These are phyloP conservation scores for Colletotrichum paranaense DNA, from an alignment of 2,329 filamentous ascomycete species.

Conservation along the genomic window DNA sequence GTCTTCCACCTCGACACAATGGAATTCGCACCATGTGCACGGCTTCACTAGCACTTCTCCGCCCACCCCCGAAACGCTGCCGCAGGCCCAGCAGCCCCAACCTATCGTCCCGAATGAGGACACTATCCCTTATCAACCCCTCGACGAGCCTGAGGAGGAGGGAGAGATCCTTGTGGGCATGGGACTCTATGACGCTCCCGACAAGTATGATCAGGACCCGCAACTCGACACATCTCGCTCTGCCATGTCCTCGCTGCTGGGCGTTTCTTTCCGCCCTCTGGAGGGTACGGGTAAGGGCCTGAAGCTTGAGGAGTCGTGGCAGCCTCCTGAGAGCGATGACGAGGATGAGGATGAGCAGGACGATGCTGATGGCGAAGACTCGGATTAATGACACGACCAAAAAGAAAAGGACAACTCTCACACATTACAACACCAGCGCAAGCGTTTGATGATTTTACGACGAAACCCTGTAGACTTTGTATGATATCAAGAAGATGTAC, in stretches of 20 bases:
- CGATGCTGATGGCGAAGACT: slow-evolving; percentile 47
- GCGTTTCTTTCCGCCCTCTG: slow-evolving; percentile 55
- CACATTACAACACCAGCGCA: slow-evolving; percentile 7
- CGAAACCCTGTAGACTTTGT: slow-evolving; percentile 30
- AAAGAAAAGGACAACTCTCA: not conserved
- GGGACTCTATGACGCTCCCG: slow-evolving; percentile 82
- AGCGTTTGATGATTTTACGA: slow-evolving; percentile 22
- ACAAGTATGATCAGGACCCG: slow-evolving; percentile 62
- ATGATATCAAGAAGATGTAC: slow-evolving; percentile 18
- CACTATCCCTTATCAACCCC: slow-evolving; percentile 58
- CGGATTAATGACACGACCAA: slow-evolving; percentile 17
- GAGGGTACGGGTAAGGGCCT: slow-evolving; percentile 76
- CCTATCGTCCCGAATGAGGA: slow-evolving; percentile 60
- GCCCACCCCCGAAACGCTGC: slow-evolving; percentile 69
- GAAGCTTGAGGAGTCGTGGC: slow-evolving; percentile 85
- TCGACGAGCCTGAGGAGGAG: slow-evolving; percentile 65
- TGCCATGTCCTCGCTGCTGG: slow-evolving; percentile 65
- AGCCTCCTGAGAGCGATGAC: slow-evolving; percentile 72
- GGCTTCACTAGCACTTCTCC: slow-evolving; percentile 63
- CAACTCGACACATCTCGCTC: slow-evolving; percentile 65
- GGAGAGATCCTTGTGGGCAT: slow-evolving; percentile 84
- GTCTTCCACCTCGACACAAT: slow-evolving; percentile 43
- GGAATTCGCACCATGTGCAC: slow-evolving; percentile 59
- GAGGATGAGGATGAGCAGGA: slow-evolving; percentile 58
- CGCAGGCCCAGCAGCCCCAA: slow-evolving; percentile 61